phyloP scores from a whole-genome alignment of 371 early-diverging fungal species.

The Apophysomyces sp. region DNA sequence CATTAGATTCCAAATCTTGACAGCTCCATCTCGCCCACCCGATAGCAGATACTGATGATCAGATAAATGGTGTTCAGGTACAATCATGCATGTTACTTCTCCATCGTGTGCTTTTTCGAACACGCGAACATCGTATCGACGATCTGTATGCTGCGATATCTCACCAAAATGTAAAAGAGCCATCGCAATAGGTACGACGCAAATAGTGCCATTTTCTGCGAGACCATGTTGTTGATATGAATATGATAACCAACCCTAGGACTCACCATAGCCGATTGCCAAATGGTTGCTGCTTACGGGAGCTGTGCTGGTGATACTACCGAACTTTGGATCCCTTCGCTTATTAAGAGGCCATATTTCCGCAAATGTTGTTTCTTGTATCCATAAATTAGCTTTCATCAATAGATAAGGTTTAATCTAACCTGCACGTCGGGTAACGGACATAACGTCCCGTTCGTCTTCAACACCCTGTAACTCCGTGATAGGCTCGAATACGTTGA shows the following conservation, averaged over 20 bases:
- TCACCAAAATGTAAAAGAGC: conserved; percentile 40
- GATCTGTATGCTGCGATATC: conserved; percentile 22
- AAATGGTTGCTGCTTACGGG: conserved; percentile 52
- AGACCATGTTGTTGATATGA: not conserved
- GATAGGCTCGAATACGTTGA: not conserved
- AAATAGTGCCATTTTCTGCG: conserved; percentile 55
- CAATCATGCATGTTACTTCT: conserved; percentile 57
- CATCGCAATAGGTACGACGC: conserved; percentile 45
- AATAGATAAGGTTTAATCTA: not conserved
- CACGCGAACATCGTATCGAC: conserved; percentile 19
- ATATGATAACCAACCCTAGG: not conserved
- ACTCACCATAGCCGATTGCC: conserved; percentile 59
- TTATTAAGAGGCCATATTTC: conserved; percentile 38
- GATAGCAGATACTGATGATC: conserved; percentile 58
- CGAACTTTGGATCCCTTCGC: conserved; percentile 24
- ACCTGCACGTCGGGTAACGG: not conserved
- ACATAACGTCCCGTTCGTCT: not conserved
- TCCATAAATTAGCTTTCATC: not conserved
- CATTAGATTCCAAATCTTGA: conserved; percentile 79
- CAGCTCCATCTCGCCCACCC: conserved; percentile 68
- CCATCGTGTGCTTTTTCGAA: conserved; percentile 52
- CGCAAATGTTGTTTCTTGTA: conserved; percentile 15
- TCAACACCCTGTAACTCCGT: not conserved
- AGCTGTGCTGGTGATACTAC: conserved; percentile 44
- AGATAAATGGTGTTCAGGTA: conserved; percentile 46